Base-by-base conservation (phyloP, 805 yeast genomes). In the Jamesozyma spencerorum region DNA sequence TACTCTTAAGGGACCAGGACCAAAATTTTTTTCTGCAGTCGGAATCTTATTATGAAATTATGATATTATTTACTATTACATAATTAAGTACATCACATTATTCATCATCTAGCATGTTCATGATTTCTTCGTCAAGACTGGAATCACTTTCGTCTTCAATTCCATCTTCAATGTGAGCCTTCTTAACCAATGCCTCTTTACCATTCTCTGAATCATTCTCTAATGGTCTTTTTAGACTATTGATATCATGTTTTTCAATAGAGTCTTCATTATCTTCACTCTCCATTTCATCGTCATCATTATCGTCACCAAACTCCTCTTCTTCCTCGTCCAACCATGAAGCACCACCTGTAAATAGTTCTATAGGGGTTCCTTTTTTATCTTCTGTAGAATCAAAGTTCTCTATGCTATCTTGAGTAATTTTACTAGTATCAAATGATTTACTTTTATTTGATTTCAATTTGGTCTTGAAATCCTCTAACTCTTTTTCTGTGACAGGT, bases 401-500 rank as follows among this genome's bases (percentile, higher is more conserved):
- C n/a, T 42, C 49, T 4, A 38, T 39, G 2, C 40, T 47, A 2
- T 47, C 55, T 11, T 44, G 52, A 4, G 49, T 52, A 2, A 47
- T 54, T 6, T 53, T 58, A 1, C 49, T 56, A 2, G 53, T 58
- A 15, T 55, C 60, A 12, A 61, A 67, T 11, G 69, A 72, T 64
- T 62, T 49, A 62, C 58, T 39, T 54, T 63, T 40, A 58, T 47
- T 58, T 57, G 45, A 51, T 45, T 45, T 63, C 39, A 52, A 56
- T 47, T 44, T 66, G 27, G 63, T 49, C 36, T 47, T 49, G 36
- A 56, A 57, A 13, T 54, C 57, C 28, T 54, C 51, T 13, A 60
- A 47, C 32, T 62, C 82, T 36, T 63, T 68, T 2, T 67, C 66
- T 15, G 71, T 57, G 29, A 66, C 69, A 1, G 70, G 71, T 17